Conservation (phyloP, 495 filamentous ascomycete genomes). For the Hypoxylon lenormandii region DNA sequence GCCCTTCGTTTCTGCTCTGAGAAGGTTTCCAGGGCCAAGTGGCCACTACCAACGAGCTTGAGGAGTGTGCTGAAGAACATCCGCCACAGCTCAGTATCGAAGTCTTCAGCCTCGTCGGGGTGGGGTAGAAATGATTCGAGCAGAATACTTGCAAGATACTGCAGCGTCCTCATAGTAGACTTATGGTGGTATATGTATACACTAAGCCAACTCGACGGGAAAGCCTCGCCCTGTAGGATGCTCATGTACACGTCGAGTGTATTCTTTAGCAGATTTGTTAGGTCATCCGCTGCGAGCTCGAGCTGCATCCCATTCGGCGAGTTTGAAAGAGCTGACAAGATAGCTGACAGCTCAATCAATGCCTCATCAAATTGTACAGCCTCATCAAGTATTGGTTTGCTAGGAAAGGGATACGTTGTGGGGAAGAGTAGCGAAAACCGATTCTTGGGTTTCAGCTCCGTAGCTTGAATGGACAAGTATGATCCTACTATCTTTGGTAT, state of each 20-base stretch:
- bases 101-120: slow-evolving; percentile 90
- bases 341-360: slow-evolving; percentile 85
- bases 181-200: slow-evolving; percentile 95
- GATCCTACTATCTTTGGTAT: slow-evolving; percentile 92
- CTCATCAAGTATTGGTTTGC: slow-evolving; percentile 69
- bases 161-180: slow-evolving; percentile 86
- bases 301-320: slow-evolving; percentile 74
- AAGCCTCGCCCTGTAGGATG: slow-evolving; percentile 88
- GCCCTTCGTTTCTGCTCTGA: slow-evolving; percentile 95
- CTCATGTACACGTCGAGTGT: slow-evolving; percentile 86
- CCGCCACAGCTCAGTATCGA: slow-evolving; percentile 94
- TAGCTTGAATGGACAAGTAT: slow-evolving; percentile 78
- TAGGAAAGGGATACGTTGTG: slow-evolving; percentile 87
- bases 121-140: slow-evolving; percentile 82
- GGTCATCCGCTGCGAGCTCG: slow-evolving; percentile 78
- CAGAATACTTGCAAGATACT: slow-evolving; percentile 81
- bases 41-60: slow-evolving; percentile 86
- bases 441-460: slow-evolving; percentile 71
- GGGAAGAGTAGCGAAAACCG: slow-evolving; percentile 89
- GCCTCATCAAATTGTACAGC: slow-evolving; percentile 83
- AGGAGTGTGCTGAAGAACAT: slow-evolving; percentile 89
- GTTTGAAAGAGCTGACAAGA: slow-evolving; percentile 82
- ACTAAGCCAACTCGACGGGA: slow-evolving; percentile 89
- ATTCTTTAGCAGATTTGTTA: slow-evolving; percentile 78
- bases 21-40: slow-evolving; percentile 92